Percentiles rank a stretch among this genome's conserved stretches.
Evolutionary conservation across 441 rosid genomes (phyloP).

Genomic region (Breynia disticha): DNA sequence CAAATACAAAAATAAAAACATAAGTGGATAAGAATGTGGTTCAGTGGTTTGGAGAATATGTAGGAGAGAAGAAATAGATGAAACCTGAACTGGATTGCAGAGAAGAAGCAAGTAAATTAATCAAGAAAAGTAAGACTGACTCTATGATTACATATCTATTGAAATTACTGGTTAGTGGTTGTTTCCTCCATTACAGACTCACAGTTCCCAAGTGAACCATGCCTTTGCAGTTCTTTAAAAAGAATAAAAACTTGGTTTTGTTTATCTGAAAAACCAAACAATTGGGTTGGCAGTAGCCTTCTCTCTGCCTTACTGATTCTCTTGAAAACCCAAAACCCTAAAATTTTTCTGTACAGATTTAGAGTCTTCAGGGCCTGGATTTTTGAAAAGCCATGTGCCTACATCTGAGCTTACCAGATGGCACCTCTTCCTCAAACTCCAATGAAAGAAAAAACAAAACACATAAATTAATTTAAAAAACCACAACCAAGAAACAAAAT

Average conservation of each 20-base stretch:
- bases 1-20: no score
- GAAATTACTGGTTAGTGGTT: background rate
- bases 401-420: constrained; percentile 57
- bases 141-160: no score
- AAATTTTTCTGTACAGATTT: no score
- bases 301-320: no score
- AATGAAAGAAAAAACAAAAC: no score
- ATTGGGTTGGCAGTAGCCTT: no score
- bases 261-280: no score
- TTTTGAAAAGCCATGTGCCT: constrained; percentile 50
- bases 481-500: no score
- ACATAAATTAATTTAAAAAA: no score
- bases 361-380: constrained; percentile 28
- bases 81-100: background rate
- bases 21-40: no score
- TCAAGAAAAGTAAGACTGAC: background rate
- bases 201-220: constrained; percentile 21
- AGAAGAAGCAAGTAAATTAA: background rate
- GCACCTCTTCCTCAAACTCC: constrained; percentile 19
- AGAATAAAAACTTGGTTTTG: no score
- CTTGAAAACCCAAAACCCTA: no score
- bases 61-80: background rate
- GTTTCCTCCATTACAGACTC: constrained; percentile 17
- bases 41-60: background rate
- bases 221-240: constrained; percentile 13